Percentiles rank a stretch among this genome's conserved stretches.
Conservation (phyloP, 78 protist genomes). For the Dictyostelium purpureum region DNA sequence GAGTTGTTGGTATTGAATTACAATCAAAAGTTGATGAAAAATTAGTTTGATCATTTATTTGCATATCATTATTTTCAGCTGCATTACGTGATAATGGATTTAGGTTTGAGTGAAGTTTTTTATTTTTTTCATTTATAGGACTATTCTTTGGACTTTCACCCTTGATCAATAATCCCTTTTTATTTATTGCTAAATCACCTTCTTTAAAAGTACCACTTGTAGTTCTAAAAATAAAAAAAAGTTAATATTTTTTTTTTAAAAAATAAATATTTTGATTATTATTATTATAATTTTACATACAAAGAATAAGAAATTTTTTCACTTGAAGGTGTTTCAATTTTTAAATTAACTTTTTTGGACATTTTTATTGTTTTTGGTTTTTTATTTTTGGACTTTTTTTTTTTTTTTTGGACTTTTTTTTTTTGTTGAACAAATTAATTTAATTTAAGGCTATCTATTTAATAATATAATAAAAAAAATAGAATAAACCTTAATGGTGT, state of each 20-base stretch:
- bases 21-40: not conserved
- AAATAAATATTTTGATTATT: not conserved
- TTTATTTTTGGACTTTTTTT: no score
- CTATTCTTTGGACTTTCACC: slow-evolving; percentile 72
- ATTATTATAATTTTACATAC: not conserved
- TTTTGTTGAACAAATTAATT: not conserved
- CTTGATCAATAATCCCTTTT: slow-evolving; percentile 56
- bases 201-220: slow-evolving; percentile 80
- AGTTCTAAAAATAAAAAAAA: slow-evolving; percentile 10
- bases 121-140: slow-evolving; percentile 32
- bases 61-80: not conserved
- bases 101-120: not conserved
- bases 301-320: not conserved
- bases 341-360: slow-evolving; percentile 5
- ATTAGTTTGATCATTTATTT: no score
- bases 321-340: not conserved
- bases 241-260: not conserved
- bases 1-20: not conserved
- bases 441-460: not conserved
- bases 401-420: not conserved
- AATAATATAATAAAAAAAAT: no score
- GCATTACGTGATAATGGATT: not conserved
- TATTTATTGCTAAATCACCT: slow-evolving; percentile 72
- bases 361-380: no score
- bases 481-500: no score